These are phyloP conservation scores for Aspergillus persii DNA, from an alignment of 2,329 filamentous ascomycete species.

Conservation along the genomic window DNA sequence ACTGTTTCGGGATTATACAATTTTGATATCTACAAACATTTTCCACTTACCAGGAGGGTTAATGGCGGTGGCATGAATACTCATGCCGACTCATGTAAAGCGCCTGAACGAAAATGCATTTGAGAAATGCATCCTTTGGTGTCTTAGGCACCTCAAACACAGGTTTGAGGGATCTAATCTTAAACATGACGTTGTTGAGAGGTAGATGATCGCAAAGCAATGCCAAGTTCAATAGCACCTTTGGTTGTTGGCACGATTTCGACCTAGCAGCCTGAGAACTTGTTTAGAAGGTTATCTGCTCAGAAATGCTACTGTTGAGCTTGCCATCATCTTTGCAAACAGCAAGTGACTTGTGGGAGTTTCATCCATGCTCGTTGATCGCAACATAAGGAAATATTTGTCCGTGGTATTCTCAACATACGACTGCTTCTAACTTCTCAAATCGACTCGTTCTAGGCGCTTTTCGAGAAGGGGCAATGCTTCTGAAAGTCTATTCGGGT, in stretches of 20 bases:
- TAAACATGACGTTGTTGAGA: background rate
- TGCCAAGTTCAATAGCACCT: background rate
- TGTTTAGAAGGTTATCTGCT: background rate
- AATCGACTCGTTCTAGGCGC: conserved; percentile 56
- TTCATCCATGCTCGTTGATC: background rate
- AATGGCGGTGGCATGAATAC: background rate
- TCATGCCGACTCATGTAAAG: background rate
- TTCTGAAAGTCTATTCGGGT: conserved; percentile 72
- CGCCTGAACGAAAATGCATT: background rate
- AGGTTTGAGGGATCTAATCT: background rate
- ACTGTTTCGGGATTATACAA: background rate
- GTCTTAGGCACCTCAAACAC: background rate
- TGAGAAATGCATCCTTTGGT: background rate
- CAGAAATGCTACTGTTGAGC: background rate
- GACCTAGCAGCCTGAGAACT: background rate
- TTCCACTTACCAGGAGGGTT: background rate
- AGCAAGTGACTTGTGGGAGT: background rate
- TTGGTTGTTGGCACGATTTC: background rate
- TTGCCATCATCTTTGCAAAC: background rate
- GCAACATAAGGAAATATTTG: background rate
- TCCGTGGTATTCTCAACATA: background rate
- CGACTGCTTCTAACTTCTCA: conserved; percentile 10
- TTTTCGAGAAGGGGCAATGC: conserved; percentile 70
- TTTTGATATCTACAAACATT: background rate
- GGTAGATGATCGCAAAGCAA: background rate